phyloP scores from a whole-genome alignment of 257 asterid genomes.

The Fraxinus americana region DNA sequence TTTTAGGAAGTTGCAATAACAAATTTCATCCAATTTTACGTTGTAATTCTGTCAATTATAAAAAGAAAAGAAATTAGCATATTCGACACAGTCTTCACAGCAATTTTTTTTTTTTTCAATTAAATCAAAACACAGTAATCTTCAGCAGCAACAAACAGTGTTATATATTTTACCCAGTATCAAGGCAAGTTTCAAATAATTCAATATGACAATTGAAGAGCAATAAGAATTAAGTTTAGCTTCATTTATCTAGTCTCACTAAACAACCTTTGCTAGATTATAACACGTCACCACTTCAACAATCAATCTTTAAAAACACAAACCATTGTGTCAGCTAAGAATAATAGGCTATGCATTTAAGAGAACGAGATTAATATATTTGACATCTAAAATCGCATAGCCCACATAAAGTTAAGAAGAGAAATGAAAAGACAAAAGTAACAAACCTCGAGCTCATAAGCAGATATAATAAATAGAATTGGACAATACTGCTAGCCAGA shows the following conservation, averaged over 20 bases:
- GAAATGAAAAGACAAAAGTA: too few species aligned
- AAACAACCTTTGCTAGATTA: not conserved
- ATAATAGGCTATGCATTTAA: not conserved
- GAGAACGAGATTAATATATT: not conserved
- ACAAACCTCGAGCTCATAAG: not conserved
- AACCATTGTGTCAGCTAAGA: not conserved
- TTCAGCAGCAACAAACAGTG: not conserved
- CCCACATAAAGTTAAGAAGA: not conserved
- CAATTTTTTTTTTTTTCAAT: not conserved
- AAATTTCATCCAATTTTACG: not conserved
- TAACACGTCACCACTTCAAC: not conserved
- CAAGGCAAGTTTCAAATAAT: not conserved
- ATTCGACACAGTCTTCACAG: not conserved
- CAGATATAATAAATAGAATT: not conserved
- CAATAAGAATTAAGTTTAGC: not conserved
- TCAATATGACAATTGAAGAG: not conserved
- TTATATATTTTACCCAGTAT: not conserved
- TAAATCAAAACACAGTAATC: not conserved
- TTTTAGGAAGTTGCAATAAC: not conserved
- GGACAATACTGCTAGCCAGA: not conserved
- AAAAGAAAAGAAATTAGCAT: not conserved
- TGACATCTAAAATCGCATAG: not conserved
- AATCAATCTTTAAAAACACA: not conserved
- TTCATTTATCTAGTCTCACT: not conserved
- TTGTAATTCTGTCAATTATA: not conserved